Evolutionary conservation across 164 flowering plant species (phyloP).

Genomic region (Umbellularia californica): DNA sequence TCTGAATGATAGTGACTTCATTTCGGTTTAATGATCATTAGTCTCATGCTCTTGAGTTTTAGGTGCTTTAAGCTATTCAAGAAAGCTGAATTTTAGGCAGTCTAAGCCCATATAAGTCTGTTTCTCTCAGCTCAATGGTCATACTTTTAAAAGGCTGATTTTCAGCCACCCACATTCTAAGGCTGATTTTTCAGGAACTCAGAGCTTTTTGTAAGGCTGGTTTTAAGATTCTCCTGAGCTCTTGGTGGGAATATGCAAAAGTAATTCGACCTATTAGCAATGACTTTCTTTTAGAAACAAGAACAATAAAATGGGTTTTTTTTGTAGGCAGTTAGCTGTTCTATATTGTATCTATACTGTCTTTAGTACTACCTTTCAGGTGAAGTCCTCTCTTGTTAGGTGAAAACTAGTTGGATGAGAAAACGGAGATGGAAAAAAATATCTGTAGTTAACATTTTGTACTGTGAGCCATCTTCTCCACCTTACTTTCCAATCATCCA

Average conservation of each 20-base stretch:
- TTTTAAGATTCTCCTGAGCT: background rate
- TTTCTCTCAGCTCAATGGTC: slow-evolving; percentile 11
- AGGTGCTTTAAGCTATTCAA: slow-evolving; percentile 10
- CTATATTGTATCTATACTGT: background rate
- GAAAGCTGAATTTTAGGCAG: slow-evolving; percentile 12
- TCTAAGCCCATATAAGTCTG: slow-evolving; percentile 10
- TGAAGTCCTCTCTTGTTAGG: no score
- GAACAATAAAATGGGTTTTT: background rate
- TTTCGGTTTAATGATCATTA: background rate
- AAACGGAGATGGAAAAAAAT: no score
- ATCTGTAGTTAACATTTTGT: no score
- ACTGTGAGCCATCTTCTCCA: no score
- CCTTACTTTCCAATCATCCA: no score
- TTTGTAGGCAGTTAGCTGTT: background rate
- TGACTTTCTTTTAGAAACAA: background rate
- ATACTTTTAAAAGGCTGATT: slow-evolving; percentile 27
- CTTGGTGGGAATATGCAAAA: background rate
- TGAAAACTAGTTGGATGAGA: no score
- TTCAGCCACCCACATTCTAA: slow-evolving; percentile 12
- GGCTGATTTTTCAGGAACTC: slow-evolving; percentile 17
- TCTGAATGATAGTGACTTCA: background rate
- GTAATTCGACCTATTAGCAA: background rate
- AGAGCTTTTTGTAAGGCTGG: slow-evolving; percentile 17
- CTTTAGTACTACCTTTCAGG: background rate
- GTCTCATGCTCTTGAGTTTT: background rate